Evolutionary conservation across 192 early-diverging fungal genomes (phyloP), one percentile per base, ranked within the genome.

Genomic region (Bifiguratus adelaidae): DNA sequence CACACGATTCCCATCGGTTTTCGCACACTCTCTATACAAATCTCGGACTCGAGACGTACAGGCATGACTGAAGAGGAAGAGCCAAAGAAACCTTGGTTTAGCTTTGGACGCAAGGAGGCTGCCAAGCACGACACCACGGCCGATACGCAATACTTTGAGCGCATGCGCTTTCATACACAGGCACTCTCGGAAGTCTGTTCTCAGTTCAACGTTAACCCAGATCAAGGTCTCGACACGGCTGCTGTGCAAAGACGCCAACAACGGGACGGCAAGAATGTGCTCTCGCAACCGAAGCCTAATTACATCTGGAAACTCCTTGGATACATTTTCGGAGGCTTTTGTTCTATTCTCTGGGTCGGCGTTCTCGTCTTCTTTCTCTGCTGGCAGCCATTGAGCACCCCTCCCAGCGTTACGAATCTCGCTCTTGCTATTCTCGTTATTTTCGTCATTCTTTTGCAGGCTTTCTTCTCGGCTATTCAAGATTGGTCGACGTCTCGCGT

Each of bases 271-370:
- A 65, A 65, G 11, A 73, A 76, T 37, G 43, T 47, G 0, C 54
- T 76, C 15, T 56, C 50, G 16, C 60, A 51, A 12, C 58, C 58
- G 12, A 41, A 51, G 5, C 60, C 44, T 13, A 68, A 71, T 29
- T 61, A 57, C 47, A 3, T 51, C 11, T 42, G 53, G 18, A 74
- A 71, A 47, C 28, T 73, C 9, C 46, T 73, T 24, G 38, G 51
- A 0, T 80, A 76, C 27, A 55, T 81, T 30, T 81, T 82, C 56
- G 76, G 81, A 44, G 85, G 85, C 1, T 88, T 88, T 42, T 79
- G 82, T 42, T 60, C 67, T 23, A 60, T 88, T 21, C 52, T 83
- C 21, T 88, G 85, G 85, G 28, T 78, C 8, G 76, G 74, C 4
- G 68, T 67, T 48, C 60, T 88, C 15, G 80, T 79, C 27, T 80